Evolutionary conservation across 192 early-diverging fungal species (phyloP), one percentile per base, ranked within the genome.

Genomic region (Globomyces pollinis-pini): DNA sequence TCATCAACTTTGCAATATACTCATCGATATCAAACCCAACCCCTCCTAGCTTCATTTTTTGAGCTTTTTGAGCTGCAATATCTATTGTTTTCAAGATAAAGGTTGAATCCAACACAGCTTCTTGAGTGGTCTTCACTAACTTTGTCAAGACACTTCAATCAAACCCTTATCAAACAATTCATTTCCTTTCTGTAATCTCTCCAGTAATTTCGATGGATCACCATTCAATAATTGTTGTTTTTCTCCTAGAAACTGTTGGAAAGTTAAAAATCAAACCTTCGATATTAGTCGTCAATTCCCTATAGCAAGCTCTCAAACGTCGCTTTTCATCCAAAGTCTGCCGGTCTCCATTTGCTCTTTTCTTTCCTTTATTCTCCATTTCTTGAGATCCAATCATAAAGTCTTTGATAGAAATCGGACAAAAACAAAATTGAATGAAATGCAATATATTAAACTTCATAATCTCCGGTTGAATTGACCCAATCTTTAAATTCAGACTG

Each of bases 101-200:
- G 8, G 78, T 78, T n/a, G 91, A 84, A 80, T 98, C 93, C 24
- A 98, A 71, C 0, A 86, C 81, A 9, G 91, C 91, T 76, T 98
- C 95, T 23, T 89, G 82, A 0, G 90, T 84, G 53, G 83, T 81
- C 30, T 71, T 66, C 1, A 97, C 94, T 87, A 34, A 15, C 5
- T 60, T 47, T n/a, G n/a, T n/a, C n/a, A n/a, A n/a, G n/a, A n/a
- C n/a, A 33, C 44, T 5, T 35, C 24, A 32, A 4, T 6, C 42
- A 11, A 23, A 67, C 66, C 66, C 26, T 53, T 38, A 8, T 43
- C 18, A 64, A 69, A 69, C 11, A 69, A 41, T 2, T 33, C 20
- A 15, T 64, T 42, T 28, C 62, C 61, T 23, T 55, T 16, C 13
- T 51, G 21, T 9, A 63, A 38, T n/a, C 34, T 61, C 6, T 32